Evolutionary conservation across 306 rosid species (phyloP).

Genomic region (Gillenia trifoliata): DNA sequence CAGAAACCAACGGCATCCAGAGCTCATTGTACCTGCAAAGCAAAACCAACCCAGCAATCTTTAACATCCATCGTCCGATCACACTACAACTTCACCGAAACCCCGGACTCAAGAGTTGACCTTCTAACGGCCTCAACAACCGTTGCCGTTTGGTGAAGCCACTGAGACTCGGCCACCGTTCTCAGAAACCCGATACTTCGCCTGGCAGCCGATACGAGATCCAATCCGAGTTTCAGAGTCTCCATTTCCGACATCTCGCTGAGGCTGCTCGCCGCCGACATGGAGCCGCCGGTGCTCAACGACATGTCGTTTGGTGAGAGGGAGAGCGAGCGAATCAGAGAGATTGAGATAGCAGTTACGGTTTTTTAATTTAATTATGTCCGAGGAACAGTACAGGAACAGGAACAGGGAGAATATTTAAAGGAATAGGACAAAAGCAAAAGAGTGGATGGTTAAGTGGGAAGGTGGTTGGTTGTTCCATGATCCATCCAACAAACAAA

Average conservation of each 20-base stretch:
- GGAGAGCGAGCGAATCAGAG: background rate
- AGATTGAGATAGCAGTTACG: background rate
- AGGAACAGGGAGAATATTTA: background rate
- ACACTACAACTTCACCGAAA: constrained; percentile 1
- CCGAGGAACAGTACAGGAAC: background rate
- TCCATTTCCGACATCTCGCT: constrained; percentile 47
- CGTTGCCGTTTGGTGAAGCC: constrained; percentile 54
- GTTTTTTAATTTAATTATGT: background rate
- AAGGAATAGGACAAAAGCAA: background rate
- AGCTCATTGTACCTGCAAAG: constrained; percentile 59
- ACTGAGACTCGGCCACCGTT: constrained; percentile 42
- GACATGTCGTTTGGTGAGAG: constrained; percentile 38
- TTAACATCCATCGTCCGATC: constrained; percentile 13
- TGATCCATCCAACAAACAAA: no score
- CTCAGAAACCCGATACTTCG: constrained; percentile 51
- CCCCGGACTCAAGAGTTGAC: constrained; percentile 22
- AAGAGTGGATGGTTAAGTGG: background rate
- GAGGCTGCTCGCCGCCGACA: constrained; percentile 36
- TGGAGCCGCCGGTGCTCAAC: constrained; percentile 23
- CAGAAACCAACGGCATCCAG: constrained; percentile 95
- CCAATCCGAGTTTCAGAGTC: constrained; percentile 41
- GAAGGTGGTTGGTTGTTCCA: no score
- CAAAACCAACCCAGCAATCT: background rate
- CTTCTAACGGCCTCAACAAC: constrained; percentile 65
- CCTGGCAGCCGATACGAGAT: constrained; percentile 68